phyloP scores from a whole-genome alignment of 2,329 filamentous ascomycete genomes.

The Monascus ruber region DNA sequence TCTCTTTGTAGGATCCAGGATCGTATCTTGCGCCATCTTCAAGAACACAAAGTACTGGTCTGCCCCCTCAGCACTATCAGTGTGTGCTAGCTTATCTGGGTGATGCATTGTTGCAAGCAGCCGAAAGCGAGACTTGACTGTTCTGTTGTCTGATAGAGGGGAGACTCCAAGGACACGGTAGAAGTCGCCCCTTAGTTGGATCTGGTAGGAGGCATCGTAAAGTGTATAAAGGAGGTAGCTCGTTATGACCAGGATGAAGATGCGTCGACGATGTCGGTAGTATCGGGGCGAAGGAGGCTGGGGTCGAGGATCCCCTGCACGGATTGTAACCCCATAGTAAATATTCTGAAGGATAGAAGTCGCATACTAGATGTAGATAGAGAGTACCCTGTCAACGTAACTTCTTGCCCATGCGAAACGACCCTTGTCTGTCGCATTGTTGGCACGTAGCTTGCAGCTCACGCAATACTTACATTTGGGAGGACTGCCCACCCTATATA shows the following conservation, averaged over 20 bases:
- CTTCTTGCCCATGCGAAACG: not conserved
- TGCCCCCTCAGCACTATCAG: constrained; percentile 16
- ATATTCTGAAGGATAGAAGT: constrained; percentile 67
- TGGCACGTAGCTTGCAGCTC: not conserved
- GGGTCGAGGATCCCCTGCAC: constrained; percentile 74
- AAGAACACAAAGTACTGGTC: constrained; percentile 65
- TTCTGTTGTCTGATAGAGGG: constrained; percentile 56
- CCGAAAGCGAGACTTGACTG: constrained; percentile 76
- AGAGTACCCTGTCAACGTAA: not conserved
- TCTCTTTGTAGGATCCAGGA: constrained; percentile 62
- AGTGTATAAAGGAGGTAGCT: constrained; percentile 84
- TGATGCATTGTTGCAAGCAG: constrained; percentile 59
- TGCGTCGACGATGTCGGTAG: constrained; percentile 63
- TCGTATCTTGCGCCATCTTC: constrained; percentile 70
- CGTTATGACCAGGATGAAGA: constrained; percentile 72
- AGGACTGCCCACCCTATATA: constrained; percentile 52
- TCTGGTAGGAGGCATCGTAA: constrained; percentile 77
- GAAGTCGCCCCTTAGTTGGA: constrained; percentile 61
- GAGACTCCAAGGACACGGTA: constrained; percentile 67
- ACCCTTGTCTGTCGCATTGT: too few species aligned
- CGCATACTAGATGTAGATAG: constrained; percentile 46
- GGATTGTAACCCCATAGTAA: constrained; percentile 80
- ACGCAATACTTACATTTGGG: constrained; percentile 40
- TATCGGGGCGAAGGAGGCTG: constrained; percentile 55
- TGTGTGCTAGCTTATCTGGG: constrained; percentile 63